Percentiles rank a stretch among this genome's conserved stretches.
These are phyloP conservation scores for Acanthamoeba castellanii DNA, from an alignment of 208 protist species.

Conservation along the genomic window DNA sequence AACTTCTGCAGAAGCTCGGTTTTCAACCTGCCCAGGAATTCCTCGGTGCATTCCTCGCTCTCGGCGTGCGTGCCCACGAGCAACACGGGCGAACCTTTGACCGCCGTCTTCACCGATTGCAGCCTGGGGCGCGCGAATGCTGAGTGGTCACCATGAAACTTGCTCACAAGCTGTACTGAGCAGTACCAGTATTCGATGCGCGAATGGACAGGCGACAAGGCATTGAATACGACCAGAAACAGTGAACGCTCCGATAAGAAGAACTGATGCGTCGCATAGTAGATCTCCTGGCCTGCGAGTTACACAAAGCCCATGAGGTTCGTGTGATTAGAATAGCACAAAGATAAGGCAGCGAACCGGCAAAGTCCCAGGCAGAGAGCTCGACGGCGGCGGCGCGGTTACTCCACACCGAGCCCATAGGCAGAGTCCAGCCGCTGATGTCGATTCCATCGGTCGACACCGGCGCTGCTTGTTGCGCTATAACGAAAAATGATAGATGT, in stretches of 20 bases:
- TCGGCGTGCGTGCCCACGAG: conserved; percentile 24
- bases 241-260: conserved; percentile 7
- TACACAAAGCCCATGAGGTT: neutral
- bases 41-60: conserved; percentile 28
- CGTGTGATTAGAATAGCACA: neutral
- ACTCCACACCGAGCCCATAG: neutral
- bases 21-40: neutral
- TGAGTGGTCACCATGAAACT: too few species aligned
- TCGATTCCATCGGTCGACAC: conserved; percentile 64
- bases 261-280: conserved; percentile 42
- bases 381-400: neutral
- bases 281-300: conserved; percentile 18
- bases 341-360: neutral
- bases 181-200: conserved; percentile 42
- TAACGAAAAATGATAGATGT: too few species aligned
- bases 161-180: too few species aligned
- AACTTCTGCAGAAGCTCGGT: neutral
- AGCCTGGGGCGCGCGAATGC: neutral
- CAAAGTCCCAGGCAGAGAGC: conserved; percentile 53
- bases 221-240: conserved; percentile 24
- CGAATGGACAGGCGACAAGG: neutral
- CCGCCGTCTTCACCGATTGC: neutral
- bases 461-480: neutral
- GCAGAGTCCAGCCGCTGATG: neutral
- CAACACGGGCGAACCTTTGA: neutral